Percentiles rank a stretch among this genome's conserved stretches.
phyloP scores from a whole-genome alignment of 2,329 filamentous ascomycete species.

The Dothideomycetes sp. region DNA sequence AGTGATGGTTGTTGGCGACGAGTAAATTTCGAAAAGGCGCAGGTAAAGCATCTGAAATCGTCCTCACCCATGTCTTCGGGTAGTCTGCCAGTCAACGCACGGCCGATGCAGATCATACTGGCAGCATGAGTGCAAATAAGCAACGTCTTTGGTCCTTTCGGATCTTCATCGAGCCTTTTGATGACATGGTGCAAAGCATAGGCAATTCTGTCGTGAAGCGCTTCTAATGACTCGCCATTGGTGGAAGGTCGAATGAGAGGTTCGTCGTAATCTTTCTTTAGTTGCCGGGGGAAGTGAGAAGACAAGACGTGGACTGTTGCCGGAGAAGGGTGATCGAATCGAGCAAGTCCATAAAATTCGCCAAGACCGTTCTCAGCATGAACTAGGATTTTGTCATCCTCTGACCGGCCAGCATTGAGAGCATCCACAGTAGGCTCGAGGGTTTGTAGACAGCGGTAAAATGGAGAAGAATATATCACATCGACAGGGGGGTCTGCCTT shows the following conservation, averaged over 20 bases:
- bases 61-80: slow-evolving; percentile 60
- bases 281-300: slow-evolving; percentile 52
- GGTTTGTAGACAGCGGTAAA: slow-evolving; percentile 81
- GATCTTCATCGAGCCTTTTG: slow-evolving; percentile 53
- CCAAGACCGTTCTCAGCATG: slow-evolving; percentile 37
- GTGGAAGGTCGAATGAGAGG: slow-evolving; percentile 57
- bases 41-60: slow-evolving; percentile 80
- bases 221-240: slow-evolving; percentile 66
- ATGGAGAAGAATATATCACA: slow-evolving; percentile 71
- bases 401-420: slow-evolving; percentile 23
- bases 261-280: slow-evolving; percentile 32
- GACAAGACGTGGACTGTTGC: slow-evolving; percentile 53
- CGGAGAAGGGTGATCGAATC: slow-evolving; percentile 75
- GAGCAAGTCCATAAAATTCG: slow-evolving; percentile 86
- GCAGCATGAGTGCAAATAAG: slow-evolving; percentile 86
- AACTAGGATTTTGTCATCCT: slow-evolving; percentile 20
- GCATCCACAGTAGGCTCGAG: slow-evolving; percentile 56
- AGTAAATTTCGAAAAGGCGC: slow-evolving; percentile 61
- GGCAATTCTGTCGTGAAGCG: slow-evolving; percentile 71
- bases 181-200: slow-evolving; percentile 61
- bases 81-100: slow-evolving; percentile 67
- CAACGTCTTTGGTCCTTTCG: slow-evolving; percentile 55
- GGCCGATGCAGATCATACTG: slow-evolving; percentile 73
- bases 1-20: slow-evolving; percentile 23
- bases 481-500: slow-evolving; percentile 57